Evolutionary conservation across 495 filamentous ascomycete genomes (phyloP).

Genomic region (Lentithecium fluviatile): DNA sequence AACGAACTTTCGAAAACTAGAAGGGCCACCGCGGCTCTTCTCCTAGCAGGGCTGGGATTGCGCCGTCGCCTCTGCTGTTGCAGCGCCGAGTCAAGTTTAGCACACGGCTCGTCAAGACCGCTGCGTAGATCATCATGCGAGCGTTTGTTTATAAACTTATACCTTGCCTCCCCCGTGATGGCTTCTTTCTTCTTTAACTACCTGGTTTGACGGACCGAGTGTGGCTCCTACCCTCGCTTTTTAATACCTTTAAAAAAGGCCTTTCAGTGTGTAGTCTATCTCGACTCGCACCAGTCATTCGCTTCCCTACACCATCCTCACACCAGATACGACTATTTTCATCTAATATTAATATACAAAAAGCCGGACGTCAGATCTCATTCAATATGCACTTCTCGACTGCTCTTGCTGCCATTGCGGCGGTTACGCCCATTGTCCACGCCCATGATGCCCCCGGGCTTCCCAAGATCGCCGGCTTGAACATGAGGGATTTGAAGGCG

Average conservation of each 20-base stretch:
- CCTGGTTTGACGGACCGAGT: not conserved
- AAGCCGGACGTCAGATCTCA: not conserved
- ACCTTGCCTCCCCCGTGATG: not conserved
- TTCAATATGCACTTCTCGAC: conserved; percentile 28
- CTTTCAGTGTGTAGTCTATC: conserved; percentile 14
- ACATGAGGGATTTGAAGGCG: conserved; percentile 26
- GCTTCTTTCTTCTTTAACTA: not conserved
- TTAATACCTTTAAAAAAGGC: not conserved
- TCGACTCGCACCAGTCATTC: conserved; percentile 24
- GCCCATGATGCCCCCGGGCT: conserved; percentile 21
- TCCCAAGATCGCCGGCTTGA: conserved; percentile 25
- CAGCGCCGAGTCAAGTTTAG: no score
- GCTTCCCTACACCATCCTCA: not conserved
- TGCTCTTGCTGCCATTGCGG: conserved; percentile 19
- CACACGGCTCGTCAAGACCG: no score
- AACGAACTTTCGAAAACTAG: not conserved
- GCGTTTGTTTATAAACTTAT: no score
- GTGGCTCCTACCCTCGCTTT: not conserved
- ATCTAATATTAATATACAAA: not conserved
- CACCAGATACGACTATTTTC: not conserved
- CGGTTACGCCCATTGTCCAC: conserved; percentile 15
- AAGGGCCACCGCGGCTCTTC: no score
- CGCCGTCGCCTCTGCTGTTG: no score
- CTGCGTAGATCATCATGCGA: no score
- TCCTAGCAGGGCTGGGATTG: not conserved